These are phyloP conservation scores for Boletus subcaerulescens DNA, from an alignment of 768 basidiomycete species.

Conservation along the genomic window DNA sequence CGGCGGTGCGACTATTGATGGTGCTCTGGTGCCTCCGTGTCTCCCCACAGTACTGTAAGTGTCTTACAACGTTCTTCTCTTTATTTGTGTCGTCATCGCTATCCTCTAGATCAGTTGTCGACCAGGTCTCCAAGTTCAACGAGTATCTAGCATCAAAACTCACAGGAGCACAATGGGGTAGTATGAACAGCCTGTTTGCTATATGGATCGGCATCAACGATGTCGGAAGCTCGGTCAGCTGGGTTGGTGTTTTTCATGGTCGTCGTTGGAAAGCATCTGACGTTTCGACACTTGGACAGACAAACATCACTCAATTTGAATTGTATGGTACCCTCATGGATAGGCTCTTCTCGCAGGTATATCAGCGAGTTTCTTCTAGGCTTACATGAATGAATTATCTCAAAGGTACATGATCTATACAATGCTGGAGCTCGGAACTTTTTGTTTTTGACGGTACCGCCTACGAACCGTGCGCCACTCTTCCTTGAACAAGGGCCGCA, in stretches of 20 bases:
- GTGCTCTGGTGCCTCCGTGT: conserved; percentile 53
- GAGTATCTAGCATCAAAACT: conserved; percentile 46
- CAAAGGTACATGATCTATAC: conserved; percentile 21
- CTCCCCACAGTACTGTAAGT: conserved; percentile 49
- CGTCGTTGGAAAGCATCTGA: background rate
- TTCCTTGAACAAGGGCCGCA: conserved; percentile 39
- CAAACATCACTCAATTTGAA: conserved; percentile 21
- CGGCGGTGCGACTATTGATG: conserved; percentile 65
- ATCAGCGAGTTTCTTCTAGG: background rate
- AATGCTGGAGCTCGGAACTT: conserved; percentile 57
- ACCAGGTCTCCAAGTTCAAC: conserved; percentile 63
- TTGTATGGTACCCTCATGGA: conserved; percentile 27
- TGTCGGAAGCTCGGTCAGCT: conserved; percentile 29
- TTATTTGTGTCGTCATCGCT: background rate
- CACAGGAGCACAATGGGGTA: conserved; percentile 51
- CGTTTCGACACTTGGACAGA: conserved; percentile 6
- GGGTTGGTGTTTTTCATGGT: conserved; percentile 13
- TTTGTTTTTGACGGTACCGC: conserved; percentile 61
- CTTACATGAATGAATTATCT: background rate
- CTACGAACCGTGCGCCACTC: conserved; percentile 55
- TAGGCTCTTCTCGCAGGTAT: conserved; percentile 30
- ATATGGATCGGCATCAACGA: conserved; percentile 77
- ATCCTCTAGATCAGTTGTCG: conserved; percentile 29
- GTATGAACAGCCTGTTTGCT: conserved; percentile 55
- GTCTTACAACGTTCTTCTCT: conserved; percentile 6